Percentiles rank a stretch among this genome's conserved stretches.
phyloP scores from a whole-genome alignment of 1,284 basidiomycete species.

The Neonothopanus nambi region DNA sequence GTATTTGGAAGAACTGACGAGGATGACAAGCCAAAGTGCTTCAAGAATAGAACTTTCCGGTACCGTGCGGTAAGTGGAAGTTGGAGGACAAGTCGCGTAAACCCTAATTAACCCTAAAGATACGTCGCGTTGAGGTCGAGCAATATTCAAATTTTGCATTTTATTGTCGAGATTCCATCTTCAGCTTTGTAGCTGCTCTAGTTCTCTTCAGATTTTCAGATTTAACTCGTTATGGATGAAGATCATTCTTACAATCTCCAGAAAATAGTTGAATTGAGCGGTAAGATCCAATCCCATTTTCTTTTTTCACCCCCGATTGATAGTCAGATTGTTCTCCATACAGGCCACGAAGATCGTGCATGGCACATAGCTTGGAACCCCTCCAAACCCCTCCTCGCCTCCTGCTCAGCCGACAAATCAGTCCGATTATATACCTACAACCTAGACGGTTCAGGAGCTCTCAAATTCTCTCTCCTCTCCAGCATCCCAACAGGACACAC shows the following conservation, averaged over 20 bases:
- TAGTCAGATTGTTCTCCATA: background rate
- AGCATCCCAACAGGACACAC: conserved; percentile 84
- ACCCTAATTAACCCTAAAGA: too few relatives aligned
- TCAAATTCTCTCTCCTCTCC: conserved; percentile 54
- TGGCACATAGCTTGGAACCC: conserved; percentile 97
- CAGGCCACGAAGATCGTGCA: conserved; percentile 83
- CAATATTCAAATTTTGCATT: too few relatives aligned
- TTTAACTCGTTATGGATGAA: conserved; percentile 3
- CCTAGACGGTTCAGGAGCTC: conserved; percentile 25
- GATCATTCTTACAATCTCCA: conserved; percentile 5
- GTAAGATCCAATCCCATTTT: background rate
- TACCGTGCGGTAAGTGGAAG: too few relatives aligned
- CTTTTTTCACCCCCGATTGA: background rate
- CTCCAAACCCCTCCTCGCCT: conserved; percentile 77
- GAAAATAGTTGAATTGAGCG: conserved; percentile 7
- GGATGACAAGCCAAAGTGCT: too few relatives aligned
- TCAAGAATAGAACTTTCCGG: too few relatives aligned
- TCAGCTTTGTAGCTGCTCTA: too few relatives aligned
- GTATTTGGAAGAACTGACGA: too few relatives aligned
- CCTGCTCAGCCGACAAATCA: conserved; percentile 93
- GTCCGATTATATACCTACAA: conserved; percentile 83
- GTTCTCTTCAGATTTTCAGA: background rate
- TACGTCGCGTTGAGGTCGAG: too few relatives aligned
- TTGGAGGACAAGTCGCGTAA: too few relatives aligned
- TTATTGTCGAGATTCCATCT: too few relatives aligned